Base-by-base conservation (phyloP, 2,329 filamentous ascomycete species). In the Curvularia verruculosa region DNA sequence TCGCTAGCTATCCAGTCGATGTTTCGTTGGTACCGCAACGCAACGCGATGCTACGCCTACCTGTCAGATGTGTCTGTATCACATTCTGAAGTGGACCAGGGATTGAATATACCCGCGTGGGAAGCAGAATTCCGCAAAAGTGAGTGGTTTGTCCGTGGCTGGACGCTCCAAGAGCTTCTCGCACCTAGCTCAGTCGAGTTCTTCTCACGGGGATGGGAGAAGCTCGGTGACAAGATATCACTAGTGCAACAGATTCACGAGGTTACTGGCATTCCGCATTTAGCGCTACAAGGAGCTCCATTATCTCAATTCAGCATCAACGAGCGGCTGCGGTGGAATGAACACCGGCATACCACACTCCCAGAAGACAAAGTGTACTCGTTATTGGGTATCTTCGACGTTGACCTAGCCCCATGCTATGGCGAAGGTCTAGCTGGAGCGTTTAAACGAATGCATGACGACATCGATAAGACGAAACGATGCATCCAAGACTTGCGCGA, bases 21-120 rank as follows among this genome's bases (percentile, higher is more conserved):
- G 48, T 50, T 50, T 24, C 48, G 48, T 37, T 50, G 40, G 40
- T 44, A 44, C 40, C 40, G 24, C 8, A 3, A 44, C 24, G 12
- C 40, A 12, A 13, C 40, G 3, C 21, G 24, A 26, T 44, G 40
- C 13, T 44, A 44, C 13, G 40, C 9, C 5, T 44, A 44, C 40
- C 13, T 44, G 24, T 44, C 40, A 18, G 40, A 44, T 5, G 23
- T 44, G 3, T 44, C 12, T 41, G 13, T n/a, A 10, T 36, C 34
- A 10, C n/a, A 5, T 36, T 36, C 34, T 36, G 13, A 36, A 36
- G 9, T 18, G 10, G 9, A 36, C 10, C 4, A n/a, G 13, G n/a
- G 13, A 36, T 15, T 7, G 7, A n/a, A 36, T 5, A 7, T 28
- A 19, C 37, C 37, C 2, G 18, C 18, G n/a, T 37, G 18, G 15